phyloP scores from a whole-genome alignment of 306 rosid species.

The Cicer judaicum region DNA sequence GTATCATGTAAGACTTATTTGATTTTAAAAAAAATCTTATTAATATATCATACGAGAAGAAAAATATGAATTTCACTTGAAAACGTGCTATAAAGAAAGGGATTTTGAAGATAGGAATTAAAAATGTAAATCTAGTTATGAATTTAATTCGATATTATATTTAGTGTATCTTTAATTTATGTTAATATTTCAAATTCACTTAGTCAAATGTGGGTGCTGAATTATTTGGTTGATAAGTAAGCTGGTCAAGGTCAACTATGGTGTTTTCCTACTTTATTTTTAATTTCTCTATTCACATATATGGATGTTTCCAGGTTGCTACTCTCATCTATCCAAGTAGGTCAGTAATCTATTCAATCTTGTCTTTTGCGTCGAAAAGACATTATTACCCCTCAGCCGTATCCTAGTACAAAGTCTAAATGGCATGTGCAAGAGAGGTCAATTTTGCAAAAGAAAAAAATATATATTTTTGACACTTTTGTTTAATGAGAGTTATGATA shows the following conservation, averaged over 20 bases:
- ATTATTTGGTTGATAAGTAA: conserved; percentile 44
- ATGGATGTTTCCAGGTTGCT: conserved; percentile 43
- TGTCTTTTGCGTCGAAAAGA: not conserved
- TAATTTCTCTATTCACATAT: not conserved
- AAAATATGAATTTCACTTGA: too few relatives aligned
- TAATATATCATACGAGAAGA: too few relatives aligned
- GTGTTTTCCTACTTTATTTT: conserved; percentile 26
- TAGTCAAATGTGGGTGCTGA: conserved; percentile 55
- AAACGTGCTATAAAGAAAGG: not conserved
- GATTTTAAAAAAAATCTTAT: too few relatives aligned
- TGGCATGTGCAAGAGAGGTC: conserved; percentile 23
- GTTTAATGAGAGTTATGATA: conserved; percentile 25
- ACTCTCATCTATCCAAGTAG: conserved; percentile 37
- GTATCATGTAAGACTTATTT: too few relatives aligned
- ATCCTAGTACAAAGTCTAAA: not conserved
- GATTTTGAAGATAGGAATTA: not conserved
- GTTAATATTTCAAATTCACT: not conserved
- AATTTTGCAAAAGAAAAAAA: not conserved
- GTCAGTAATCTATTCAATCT: conserved; percentile 25
- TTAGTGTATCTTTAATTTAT: not conserved
- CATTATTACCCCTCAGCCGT: conserved; percentile 14
- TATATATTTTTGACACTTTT: not conserved
- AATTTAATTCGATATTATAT: conserved; percentile 37
- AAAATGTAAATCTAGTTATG: not conserved
- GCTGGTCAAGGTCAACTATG: conserved; percentile 53